These are phyloP conservation scores for Coix lacrymajobi DNA, from an alignment of 176 grass and related monocot genomes.

Conservation along the genomic window DNA sequence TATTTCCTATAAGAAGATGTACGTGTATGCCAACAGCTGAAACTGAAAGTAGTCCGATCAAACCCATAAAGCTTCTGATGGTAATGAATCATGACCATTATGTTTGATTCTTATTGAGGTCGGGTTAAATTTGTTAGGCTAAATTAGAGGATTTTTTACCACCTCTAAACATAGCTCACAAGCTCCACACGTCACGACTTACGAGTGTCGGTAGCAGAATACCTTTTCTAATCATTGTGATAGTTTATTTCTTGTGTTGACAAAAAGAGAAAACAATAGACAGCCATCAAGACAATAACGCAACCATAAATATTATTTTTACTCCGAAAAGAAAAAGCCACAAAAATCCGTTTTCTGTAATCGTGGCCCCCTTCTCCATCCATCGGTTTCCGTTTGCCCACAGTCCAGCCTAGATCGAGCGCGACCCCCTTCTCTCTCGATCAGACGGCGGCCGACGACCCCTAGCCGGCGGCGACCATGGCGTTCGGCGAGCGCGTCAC, in stretches of 20 bases:
- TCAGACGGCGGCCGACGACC: constrained; percentile 34
- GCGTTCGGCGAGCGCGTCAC: constrained; percentile 70
- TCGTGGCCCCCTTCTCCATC: constrained; percentile 42
- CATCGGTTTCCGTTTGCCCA: neutral
- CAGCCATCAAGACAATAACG: neutral
- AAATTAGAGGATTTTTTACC: no score
- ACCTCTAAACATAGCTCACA: no score
- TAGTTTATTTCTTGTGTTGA: neutral
- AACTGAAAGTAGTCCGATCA: no score
- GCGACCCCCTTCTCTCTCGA: constrained; percentile 12
- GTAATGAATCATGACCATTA: no score
- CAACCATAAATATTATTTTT: neutral
- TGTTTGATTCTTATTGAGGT: no score
- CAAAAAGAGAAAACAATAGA: neutral
- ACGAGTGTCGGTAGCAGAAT: neutral
- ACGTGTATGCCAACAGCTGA: no score
- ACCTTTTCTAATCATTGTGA: neutral
- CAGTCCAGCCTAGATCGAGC: constrained; percentile 39
- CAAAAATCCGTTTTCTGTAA: constrained; percentile 18
- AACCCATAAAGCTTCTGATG: no score
- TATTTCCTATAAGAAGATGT: no score
- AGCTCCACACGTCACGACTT: no score
- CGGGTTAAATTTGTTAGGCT: no score
- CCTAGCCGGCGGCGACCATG: constrained; percentile 45
- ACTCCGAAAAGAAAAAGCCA: neutral